Evolutionary conservation across 2,329 filamentous ascomycete genomes (phyloP).

Genomic region (Fusarium scirpi): DNA sequence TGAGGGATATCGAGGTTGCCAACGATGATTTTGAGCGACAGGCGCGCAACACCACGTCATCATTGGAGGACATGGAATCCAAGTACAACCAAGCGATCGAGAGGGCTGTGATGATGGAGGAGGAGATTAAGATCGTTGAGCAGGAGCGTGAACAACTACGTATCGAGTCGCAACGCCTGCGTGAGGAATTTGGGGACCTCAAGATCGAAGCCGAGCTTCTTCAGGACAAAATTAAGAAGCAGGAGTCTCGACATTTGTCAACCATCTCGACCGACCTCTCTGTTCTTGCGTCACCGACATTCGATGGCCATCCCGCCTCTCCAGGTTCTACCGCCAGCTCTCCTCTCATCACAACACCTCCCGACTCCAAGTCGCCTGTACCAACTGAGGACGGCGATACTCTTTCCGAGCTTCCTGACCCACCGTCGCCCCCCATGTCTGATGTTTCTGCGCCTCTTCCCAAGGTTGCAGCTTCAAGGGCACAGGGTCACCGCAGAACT

Average conservation of each 20-base stretch:
- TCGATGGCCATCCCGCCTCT: conserved; percentile 77
- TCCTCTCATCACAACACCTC: conserved; percentile 89
- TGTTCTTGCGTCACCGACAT: conserved; percentile 75
- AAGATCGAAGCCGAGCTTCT: conserved; percentile 96
- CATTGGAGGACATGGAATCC: conserved; percentile 94
- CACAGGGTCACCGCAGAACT: conserved; percentile 51
- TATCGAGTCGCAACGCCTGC: conserved; percentile 89
- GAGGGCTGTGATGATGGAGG: conserved; percentile 90
- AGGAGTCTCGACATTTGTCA: conserved; percentile 68
- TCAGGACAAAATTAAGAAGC: conserved; percentile 90
- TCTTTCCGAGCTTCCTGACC: conserved; percentile 78
- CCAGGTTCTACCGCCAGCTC: conserved; percentile 91
- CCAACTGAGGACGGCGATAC: conserved; percentile 62
- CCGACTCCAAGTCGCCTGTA: conserved; percentile 74
- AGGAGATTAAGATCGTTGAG: conserved; percentile 91
- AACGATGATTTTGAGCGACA: conserved; percentile 99
- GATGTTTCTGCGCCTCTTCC: conserved; percentile 77
- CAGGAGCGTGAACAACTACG: conserved; percentile 90
- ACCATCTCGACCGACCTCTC: conserved; percentile 72
- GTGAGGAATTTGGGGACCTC: conserved; percentile 91
- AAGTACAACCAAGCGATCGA: conserved; percentile 98
- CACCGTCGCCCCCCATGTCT: conserved; percentile 93
- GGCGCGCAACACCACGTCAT: conserved; percentile 94
- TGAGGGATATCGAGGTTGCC: conserved; percentile 95
- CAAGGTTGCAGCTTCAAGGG: conserved; percentile 57